Evolutionary conservation across 1,139 yeast species (phyloP), one percentile per base, ranked within the genome.

Genomic region (Zygoascus sp.): DNA sequence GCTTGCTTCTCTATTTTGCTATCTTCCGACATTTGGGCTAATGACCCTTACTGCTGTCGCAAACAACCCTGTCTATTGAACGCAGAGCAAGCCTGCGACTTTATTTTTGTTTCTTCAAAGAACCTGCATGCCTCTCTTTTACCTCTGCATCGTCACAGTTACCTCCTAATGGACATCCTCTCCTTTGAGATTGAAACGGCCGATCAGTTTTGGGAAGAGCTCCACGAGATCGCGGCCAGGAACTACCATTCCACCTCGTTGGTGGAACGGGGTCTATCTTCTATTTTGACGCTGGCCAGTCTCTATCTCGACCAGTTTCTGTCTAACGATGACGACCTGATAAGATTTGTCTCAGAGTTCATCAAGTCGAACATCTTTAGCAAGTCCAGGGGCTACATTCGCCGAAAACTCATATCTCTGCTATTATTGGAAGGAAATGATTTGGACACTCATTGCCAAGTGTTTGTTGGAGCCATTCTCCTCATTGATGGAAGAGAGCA

Each of bases 391-490:
- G 65, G 62, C 11, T 63, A 57, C 38, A 61, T 58, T 5, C 58
- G 69, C 8, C 52, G 67, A 32, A 57, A 54, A 46, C 58, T 66
- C 30, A 63, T 66, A 22, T 53, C 62, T 3, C 40, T 56, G 43
- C 49, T 64, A 17, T 60, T 54, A n/a, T 45, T 56, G 28, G 54
- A 50, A 39, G 51, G 49, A 9, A 57, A 53, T 16, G 51, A 55
- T 32, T 45, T 50, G 32, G 54, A 47, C 40, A 25, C 50, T 23
- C 56, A 58, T 34, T 59, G 57, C 23, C 53, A 53, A 48, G 51
- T 76, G 39, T 61, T 72, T 8, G 69, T 77, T 13, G 77, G 81
- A 8, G 77, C 77, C 54, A 66, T 79, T 4, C 56, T 80, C 22
- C 60, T 76, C 30, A 64, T 74, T 44, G 79, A 77, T 50, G 76